These are phyloP conservation scores for Metschnikowia arizonensis DNA, from an alignment of 805 yeast species.

Conservation along the genomic window DNA sequence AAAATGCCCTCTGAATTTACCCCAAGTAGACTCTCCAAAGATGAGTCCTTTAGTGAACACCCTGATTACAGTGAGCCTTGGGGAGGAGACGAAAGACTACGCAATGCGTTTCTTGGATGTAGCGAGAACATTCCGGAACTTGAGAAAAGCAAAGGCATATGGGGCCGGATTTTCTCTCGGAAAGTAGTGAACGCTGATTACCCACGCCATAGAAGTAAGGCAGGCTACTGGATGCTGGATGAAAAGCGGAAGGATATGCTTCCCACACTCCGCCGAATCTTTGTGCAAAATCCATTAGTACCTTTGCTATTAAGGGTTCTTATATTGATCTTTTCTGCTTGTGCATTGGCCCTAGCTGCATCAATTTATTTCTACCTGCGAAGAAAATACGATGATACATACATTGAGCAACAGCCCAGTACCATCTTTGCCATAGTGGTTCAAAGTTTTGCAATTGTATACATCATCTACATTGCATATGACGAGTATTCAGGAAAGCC, in stretches of 20 bases:
- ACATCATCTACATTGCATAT: conserved; percentile 74
- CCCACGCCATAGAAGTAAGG: conserved; percentile 45
- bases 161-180: conserved; percentile 11
- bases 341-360: conserved; percentile 71
- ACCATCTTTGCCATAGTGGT: conserved; percentile 91
- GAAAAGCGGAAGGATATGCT: conserved; percentile 60
- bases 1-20: conserved; percentile 41
- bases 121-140: conserved; percentile 29
- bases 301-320: conserved; percentile 67
- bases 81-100: conserved; percentile 69
- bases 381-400: conserved; percentile 28
- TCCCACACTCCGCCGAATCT: conserved; percentile 54
- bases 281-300: conserved; percentile 73
- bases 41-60: conserved; percentile 28
- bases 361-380: conserved; percentile 47
- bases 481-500: conserved; percentile 95
- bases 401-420: conserved; percentile 72
- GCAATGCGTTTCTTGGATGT: conserved; percentile 45
- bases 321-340: conserved; percentile 48
- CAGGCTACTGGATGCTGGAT: conserved; percentile 66
- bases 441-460: conserved; percentile 71
- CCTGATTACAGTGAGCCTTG: conserved; percentile 49
- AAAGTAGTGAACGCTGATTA: conserved; percentile 11
- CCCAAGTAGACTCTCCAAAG: conserved; percentile 23
- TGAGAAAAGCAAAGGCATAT: conserved; percentile 18